Evolutionary conservation across 2,329 filamentous ascomycete species (phyloP).

Genomic region (Ophiosphaerella narmari): DNA sequence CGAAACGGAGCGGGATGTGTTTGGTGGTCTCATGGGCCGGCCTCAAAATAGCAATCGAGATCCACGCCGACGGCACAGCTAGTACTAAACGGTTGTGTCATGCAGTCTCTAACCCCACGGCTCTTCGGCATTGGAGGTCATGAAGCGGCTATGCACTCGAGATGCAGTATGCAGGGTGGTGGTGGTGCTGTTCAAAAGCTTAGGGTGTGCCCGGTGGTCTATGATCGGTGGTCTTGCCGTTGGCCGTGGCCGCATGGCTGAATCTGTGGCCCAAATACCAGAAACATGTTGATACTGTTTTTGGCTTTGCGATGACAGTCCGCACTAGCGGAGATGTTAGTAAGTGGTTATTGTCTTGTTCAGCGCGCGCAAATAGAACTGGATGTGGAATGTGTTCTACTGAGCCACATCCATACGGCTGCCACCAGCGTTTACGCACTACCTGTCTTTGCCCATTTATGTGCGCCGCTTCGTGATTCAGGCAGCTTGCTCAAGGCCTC

Average conservation of each 20-base stretch:
- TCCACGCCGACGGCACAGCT: neutral
- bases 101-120: neutral
- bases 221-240: neutral
- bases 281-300: too few relatives aligned
- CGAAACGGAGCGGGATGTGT: too few relatives aligned
- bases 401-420: neutral
- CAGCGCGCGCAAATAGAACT: too few relatives aligned
- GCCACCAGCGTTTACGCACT: conserved; percentile 6
- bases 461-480: neutral
- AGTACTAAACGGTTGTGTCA: neutral
- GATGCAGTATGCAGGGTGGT: neutral
- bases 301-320: neutral
- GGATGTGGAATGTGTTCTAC: neutral
- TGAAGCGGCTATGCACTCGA: neutral
- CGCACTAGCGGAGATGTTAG: too few relatives aligned
- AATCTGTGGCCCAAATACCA: neutral
- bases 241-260: neutral
- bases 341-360: too few relatives aligned
- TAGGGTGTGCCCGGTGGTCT: neutral
- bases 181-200: neutral
- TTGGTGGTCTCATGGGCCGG: too few relatives aligned
- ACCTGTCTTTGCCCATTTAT: neutral
- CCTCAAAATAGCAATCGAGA: too few relatives aligned
- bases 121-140: neutral
- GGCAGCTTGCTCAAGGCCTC: neutral